Evolutionary conservation across 2,329 filamentous ascomycete species (phyloP), one percentile per base, ranked within the genome.

Genomic region (Biscogniauxia sp.): DNA sequence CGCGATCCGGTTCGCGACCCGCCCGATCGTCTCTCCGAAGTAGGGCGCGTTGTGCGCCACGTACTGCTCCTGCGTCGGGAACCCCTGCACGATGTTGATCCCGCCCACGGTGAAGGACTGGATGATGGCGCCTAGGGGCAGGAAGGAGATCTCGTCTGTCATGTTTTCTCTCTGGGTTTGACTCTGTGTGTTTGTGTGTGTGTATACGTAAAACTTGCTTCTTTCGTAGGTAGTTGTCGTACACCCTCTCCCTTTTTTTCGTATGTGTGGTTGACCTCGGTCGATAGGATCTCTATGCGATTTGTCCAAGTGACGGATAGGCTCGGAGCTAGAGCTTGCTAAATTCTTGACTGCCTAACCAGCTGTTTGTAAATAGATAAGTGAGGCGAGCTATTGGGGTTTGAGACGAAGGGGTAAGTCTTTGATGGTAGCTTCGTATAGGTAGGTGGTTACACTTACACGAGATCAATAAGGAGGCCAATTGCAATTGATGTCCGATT

Each of bases 21-120:
- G 91, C 58, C 95, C 95, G 74, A 98, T 97, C 52, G 92, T 98
- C 75, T 94, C 93, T 65, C 95, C 94, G 73, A 97, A 98, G 80
- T 88, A 93, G 1, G 91, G 88, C 11, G 77, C 79, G 78, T 95
- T 94, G 80, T 93, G 80, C 68, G 85, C 78, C 66, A 84, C 84
- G 79, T 97, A 97, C 62, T 88, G 85, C 52, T 90, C 86, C 57
- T 90, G 84, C 15, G 83, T 87, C 19, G 90, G 85, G 78, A 97
- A 97, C 57, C 89, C 88, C 68, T 95, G 90, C 20, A 97, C 93
- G 66, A 99, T 95, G 79, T 97, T 95, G 73, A 85, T 80, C 65
- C 87, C 89, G 61, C 84, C 89, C 68, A 98, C 84, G 54, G 82
- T 84, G 79, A 97, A 89, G 71, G 90, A 85, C 74, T 97, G 88